Conservation (phyloP, 176 grass and related monocot species). For the Eremochloa ophiuroides region DNA sequence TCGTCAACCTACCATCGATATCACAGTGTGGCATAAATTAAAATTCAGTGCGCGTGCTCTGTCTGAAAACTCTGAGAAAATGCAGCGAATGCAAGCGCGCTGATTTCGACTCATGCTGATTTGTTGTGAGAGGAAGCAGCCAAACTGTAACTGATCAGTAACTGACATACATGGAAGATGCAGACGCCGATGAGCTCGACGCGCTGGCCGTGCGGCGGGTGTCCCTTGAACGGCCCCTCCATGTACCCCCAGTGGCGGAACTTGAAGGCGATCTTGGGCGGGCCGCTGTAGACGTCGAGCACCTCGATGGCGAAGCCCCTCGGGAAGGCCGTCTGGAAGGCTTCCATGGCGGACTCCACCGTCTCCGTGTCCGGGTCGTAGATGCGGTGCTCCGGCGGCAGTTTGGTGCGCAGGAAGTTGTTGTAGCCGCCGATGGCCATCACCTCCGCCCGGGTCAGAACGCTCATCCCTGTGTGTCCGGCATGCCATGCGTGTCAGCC, state of each 20-base stretch:
- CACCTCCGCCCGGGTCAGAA: slow-evolving; percentile 21
- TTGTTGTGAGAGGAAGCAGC: no score
- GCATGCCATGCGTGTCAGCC: neutral
- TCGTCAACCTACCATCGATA: slow-evolving; percentile 63
- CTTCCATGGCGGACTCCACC: slow-evolving; percentile 24
- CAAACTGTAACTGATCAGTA: neutral
- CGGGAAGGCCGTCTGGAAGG: slow-evolving; percentile 55
- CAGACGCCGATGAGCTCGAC: slow-evolving; percentile 46
- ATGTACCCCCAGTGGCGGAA: slow-evolving; percentile 84
- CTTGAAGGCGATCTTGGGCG: slow-evolving; percentile 58
- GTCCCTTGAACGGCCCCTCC: slow-evolving; percentile 64
- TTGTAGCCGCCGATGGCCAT: slow-evolving; percentile 62
- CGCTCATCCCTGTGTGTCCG: slow-evolving; percentile 28
- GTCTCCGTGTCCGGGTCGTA: slow-evolving; percentile 61
- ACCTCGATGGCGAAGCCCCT: slow-evolving; percentile 69
- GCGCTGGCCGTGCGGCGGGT: slow-evolving; percentile 47
- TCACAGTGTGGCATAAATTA: no score
- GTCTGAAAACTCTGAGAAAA: neutral
- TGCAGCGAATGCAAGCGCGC: no score
- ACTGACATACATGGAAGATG: slow-evolving; percentile 41
- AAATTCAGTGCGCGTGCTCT: neutral
- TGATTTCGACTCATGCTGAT: no score
- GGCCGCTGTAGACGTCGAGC: slow-evolving; percentile 55
- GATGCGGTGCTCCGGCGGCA: slow-evolving; percentile 58
- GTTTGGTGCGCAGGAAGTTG: slow-evolving; percentile 44